Evolutionary conservation across 208 protist genomes (phyloP), one percentile per base, ranked within the genome.

Genomic region (Leishmania guyanensis): DNA sequence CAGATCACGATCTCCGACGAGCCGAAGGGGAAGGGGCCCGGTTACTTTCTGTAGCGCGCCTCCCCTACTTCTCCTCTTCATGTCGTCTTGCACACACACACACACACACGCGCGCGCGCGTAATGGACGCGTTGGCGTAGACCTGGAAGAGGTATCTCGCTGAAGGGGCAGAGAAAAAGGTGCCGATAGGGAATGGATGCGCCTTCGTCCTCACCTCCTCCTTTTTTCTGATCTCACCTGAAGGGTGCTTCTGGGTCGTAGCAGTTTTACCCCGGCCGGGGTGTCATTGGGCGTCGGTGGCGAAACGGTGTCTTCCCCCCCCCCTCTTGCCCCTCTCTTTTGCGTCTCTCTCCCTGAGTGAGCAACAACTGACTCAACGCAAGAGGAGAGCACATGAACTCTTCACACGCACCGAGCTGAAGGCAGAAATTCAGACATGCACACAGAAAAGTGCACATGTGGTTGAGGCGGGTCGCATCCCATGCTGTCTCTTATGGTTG

Each of bases 21-120:
- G 33, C 86, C 91, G 0, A 78, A 86, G 36, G 60, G 83, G 51
- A 87, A 91, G 65, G 83, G 89, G 29, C 90, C 90, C 10, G 80
- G 86, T 1, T 96, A 95, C 85, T 97, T 97, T 77, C 79, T 97
- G 46, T 97, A 90, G 78, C n/a, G 1, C 3, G 1, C 58, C 17
- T 8, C 43, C n/a, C 4, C 46, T 33, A 33, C 12, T 64, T 2
- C 48, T 43, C 17, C 46, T 20, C 9, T 72, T 3, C 9, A 16
- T 72, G 3, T 29, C 68, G 20, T 1, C 16, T 39, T 2, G 0
- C 36, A 39, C 36, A 39, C 36, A 39, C 36, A 39, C 36, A 39
- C 36, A 39, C 36, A 39, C 36, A 39, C 36, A 36, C 36, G 1
- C 36, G 1, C 36, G 1, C 36, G n/a, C 4, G 12, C 56, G 22